Evolutionary conservation across 257 asterid genomes (phyloP), one percentile per base, ranked within the genome.

Genomic region (Gentiana dahurica): DNA sequence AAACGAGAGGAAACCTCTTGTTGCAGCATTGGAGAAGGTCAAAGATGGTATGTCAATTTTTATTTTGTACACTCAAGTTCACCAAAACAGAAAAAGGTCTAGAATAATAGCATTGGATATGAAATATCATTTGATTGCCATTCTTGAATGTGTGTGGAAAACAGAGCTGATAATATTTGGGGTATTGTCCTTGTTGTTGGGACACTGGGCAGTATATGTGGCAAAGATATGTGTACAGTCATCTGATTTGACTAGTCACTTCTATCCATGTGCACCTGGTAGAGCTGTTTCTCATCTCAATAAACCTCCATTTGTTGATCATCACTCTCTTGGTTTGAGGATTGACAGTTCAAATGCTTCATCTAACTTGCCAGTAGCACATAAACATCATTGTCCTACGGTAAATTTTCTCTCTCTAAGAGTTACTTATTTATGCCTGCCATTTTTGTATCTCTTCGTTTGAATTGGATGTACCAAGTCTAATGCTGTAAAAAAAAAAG

Each of bases 121-220:
- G 24, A 15, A 15, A 15, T 15, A 15, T 15, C 24, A 15, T 15
- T 15, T 15, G 24, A 15, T 15, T 15, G 24, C 24, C 24, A 15
- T 15, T 15, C 24, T 15, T 15, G 24, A 15, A 15, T 15, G 24
- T 15, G 24, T 15, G 4, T 56, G 33, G 36, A 56, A 58, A 73
- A 4, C 92, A 91, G 96, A 91, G 84, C 68, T 91, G 13, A 91
- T 85, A 94, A 77, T 91, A 41, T 91, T 91, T 75, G 98, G 95
- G 60, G 82, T 91, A 50, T 75, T 87, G 53, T 91, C 98, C 34
- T 69, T 91, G 81, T 64, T 91, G 72, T 77, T 91, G 98, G 98
- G 98, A 3, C 96, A 91, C 68, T 87, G 96, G 98, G 78, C 78
- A 48, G 36, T 67, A 57, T 85, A 79, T 60, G 80, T 91, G 61